Conservation (phyloP, 139 green algal genomes). For the Astrephomene gubernaculifera region DNA sequence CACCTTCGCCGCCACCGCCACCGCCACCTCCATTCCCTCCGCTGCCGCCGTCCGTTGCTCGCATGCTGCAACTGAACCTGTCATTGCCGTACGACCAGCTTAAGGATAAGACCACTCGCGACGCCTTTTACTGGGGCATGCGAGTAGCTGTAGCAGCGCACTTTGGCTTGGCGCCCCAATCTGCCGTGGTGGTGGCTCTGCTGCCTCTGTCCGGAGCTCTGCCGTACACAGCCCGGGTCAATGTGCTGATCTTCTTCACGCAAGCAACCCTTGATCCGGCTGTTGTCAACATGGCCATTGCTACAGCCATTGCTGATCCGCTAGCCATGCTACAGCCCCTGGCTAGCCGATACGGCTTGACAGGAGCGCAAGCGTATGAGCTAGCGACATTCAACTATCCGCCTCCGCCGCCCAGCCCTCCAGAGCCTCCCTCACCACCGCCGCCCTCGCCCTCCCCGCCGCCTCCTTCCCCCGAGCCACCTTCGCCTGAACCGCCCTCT, state of each 20-base stretch:
- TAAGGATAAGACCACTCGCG: background rate
- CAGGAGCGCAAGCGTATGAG: background rate
- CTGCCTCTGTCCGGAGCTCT: background rate
- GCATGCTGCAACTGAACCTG: background rate
- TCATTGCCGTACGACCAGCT: background rate
- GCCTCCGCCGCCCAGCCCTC: background rate
- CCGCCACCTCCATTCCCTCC: conserved; percentile 2
- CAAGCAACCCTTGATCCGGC: background rate
- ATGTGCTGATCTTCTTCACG: conserved; percentile 4
- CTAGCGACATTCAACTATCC: background rate
- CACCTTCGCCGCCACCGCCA: background rate
- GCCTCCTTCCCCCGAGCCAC: background rate
- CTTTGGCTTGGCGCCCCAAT: background rate
- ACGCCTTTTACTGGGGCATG: background rate
- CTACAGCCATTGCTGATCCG: background rate
- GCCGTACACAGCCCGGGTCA: background rate
- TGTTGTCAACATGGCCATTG: background rate
- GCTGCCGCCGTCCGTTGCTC: background rate
- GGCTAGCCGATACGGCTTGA: background rate
- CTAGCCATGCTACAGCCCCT: background rate
- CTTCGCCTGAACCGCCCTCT: background rate
- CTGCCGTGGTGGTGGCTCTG: background rate
- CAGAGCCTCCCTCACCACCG: background rate
- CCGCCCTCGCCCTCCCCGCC: background rate
- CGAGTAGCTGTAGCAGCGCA: background rate